Evolutionary conservation across 2,329 filamentous ascomycete genomes (phyloP).

Genomic region (Lasiodiplodia theobromae): DNA sequence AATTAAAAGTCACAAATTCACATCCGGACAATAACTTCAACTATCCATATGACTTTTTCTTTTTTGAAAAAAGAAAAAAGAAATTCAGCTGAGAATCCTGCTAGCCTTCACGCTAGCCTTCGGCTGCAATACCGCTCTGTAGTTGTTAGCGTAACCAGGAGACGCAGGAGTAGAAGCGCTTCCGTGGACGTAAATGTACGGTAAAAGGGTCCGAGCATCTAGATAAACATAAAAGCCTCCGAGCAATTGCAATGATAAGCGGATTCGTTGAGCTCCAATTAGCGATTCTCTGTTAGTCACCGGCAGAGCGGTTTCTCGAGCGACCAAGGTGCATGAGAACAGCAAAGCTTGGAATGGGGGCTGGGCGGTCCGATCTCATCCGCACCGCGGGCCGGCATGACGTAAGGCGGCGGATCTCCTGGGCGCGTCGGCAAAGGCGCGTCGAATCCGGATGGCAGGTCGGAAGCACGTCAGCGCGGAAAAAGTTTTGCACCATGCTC

Average conservation of each 20-base stretch:
- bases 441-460: neutral
- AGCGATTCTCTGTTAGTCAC: neutral
- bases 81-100: no score
- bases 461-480: slow-evolving; percentile 5
- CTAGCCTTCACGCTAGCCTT: no score
- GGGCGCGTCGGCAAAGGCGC: neutral
- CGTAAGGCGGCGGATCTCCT: slow-evolving; percentile 4
- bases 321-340: neutral
- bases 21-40: no score
- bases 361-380: slow-evolving; percentile 6
- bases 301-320: neutral
- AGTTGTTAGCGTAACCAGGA: no score
- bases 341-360: neutral
- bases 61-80: no score
- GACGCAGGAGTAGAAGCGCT: no score
- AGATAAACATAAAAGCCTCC: neutral
- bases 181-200: neutral
- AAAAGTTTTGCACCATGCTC: slow-evolving; percentile 3
- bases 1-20: no score
- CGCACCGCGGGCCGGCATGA: slow-evolving; percentile 2
- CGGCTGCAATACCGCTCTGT: no score
- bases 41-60: no score
- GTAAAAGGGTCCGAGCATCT: no score
- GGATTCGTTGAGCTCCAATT: neutral
- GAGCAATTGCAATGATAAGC: neutral